Evolutionary conservation across 2,329 filamentous ascomycete genomes (phyloP), one percentile per base, ranked within the genome.

Genomic region (Peltaster fructicola): DNA sequence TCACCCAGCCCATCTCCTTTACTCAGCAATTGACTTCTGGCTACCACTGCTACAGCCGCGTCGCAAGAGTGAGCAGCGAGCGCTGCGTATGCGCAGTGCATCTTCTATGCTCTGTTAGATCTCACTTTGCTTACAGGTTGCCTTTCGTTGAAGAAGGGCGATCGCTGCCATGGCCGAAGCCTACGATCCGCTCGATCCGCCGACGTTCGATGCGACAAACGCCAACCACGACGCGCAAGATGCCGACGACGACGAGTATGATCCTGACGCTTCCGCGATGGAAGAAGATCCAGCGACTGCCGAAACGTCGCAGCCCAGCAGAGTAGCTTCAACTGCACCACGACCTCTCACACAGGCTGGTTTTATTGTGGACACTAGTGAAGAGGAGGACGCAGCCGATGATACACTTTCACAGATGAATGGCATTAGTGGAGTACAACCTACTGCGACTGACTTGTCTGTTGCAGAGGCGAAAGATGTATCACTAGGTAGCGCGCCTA

Each of bases 361-460:
- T 38, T 70, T 71, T 56, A 61, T 68, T 50, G 59, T 65, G 46
- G 67, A 71, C 51, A 65, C 68, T 47, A 64, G 68, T 47, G 61
- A 65, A 41, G 61, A 65, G 44, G 63, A 68, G 42, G 27, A 36
- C 25, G 34, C 31, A 21, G 32, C 31, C 18, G 33, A 30, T 28
- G 29, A 25, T 11, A 29, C 37, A 14, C 31, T 38, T 14, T 38
- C 37, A 23, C 40, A 44, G 30, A 23, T 36, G n/a, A 40, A 39
- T 27, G 39, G 38, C 20, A 30, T 31, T 27, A 31, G 27, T 26
- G 39, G 36, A 14, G 33, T 33, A 18, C 40, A 44, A 17, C 36
- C 38, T 22, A 36, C 34, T 27, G 30, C 38, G 24, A 36, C 33
- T 29, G 36, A 34, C 15, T 32, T 32, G 28, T 35, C 39, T 22